Evolutionary conservation across 352 stramenopile genomes (phyloP), one percentile per base, ranked within the genome.

Genomic region (Phytophthora macrochlamydospora): DNA sequence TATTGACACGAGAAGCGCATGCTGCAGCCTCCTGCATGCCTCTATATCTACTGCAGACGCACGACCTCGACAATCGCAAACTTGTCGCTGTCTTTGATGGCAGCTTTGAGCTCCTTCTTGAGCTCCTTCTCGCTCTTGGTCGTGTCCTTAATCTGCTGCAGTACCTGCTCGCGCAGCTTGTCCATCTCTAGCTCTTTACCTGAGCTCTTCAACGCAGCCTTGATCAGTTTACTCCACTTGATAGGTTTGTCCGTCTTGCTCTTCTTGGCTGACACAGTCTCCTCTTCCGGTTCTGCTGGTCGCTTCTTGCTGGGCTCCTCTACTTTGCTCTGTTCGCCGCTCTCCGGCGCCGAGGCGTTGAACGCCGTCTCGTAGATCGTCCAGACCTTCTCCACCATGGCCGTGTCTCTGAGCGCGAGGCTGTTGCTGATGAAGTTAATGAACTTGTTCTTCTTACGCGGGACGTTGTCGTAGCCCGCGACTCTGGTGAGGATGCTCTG

Each of bases 381-480:
- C 84, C 85, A 97, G 6, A 93, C 70, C 13, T 80, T 79, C 32
- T 93, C 79, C 18, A 92, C 75, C 9, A 83, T 73, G 31, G 59
- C 44, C 33, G 70, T 56, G 53, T 90, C 75, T 7, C 66, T 65
- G 18, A 92, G 49, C 35, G 76, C 76, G 42, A 97, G 78, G 65
- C 79, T 94, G 73, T 97, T 98, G 57, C 75, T 80, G 54, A 95
- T 80, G 66, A 97, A 98, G 75, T 98, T 98, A 61, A 91, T 65
- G 60, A 98, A 98, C 69, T 98, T 98, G 69, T 91, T 83, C 65
- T 97, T 89, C 71, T 98, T 97, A 56, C 94, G 88, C 18, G 94
- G 94, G 44, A 98, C 90, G 62, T 98, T 98, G 64, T 90, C 81
- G 59, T 96, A 92, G 14, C 70, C 77, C 0, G 79, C 81, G 53